Evolutionary conservation across 2,329 filamentous ascomycete species (phyloP), one percentile per base, ranked within the genome.

Genomic region (Periconia sp.): DNA sequence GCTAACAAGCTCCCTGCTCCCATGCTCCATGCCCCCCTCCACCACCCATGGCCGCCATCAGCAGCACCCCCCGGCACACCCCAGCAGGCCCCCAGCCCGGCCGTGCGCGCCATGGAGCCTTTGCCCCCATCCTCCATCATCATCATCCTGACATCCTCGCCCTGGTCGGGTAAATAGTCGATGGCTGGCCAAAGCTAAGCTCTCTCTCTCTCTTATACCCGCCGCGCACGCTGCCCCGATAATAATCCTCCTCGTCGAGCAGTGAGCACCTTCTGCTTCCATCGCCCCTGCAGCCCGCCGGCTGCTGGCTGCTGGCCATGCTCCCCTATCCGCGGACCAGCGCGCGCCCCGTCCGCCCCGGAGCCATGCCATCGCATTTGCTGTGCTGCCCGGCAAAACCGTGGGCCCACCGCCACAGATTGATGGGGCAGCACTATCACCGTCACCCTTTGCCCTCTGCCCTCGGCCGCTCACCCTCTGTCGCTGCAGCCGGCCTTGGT

Each of bases 151-250:
- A n/a, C n/a, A n/a, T n/a, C n/a, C n/a, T n/a, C 43, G 40, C 24
- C 38, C 41, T 44, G 32, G 44, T 59, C 57, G 61, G 59, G 40
- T 63, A 60, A 57, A 60, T 56, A 40, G n/a, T n/a, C n/a, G n/a
- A n/a, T n/a, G n/a, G n/a, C n/a, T n/a, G n/a, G n/a, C n/a, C n/a
- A 12, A 8, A n/a, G n/a, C n/a, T n/a, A n/a, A n/a, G n/a, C n/a
- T n/a, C n/a, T n/a, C n/a, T n/a, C n/a, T n/a, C n/a, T n/a, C n/a
- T n/a, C n/a, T n/a, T n/a, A n/a, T n/a, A n/a, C n/a, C n/a, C n/a
- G n/a, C 37, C 42, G 36, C 47, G 36, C 46, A 44, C 45, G 41
- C 40, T 46, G 48, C 39, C 35, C 39, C 41, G 35, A 24, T 24
- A 19, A 36, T 44, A 29, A 38, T 10, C 33, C 44, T 28, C 37